A percentile compares a stretch with the other conserved stretches of the same genome.
These are phyloP conservation scores for Psilocybe azurescens DNA, from an alignment of 768 basidiomycete species.

Conservation along the genomic window DNA sequence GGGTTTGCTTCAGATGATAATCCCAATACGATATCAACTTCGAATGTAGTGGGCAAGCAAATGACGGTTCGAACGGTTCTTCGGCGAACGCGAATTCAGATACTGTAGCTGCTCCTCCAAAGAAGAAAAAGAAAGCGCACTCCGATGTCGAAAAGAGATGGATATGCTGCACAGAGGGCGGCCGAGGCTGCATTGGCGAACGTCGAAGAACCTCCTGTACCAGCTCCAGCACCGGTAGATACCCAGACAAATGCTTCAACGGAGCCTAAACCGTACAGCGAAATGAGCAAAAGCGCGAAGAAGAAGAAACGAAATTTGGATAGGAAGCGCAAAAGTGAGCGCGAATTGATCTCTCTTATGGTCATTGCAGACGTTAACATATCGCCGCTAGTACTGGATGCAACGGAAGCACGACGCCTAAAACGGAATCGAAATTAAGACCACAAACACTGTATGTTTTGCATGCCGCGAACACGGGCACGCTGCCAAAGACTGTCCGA, in stretches of 20 bases:
- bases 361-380: not conserved
- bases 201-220: conserved; percentile 19
- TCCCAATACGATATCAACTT: conserved; percentile 5
- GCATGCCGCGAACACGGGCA: conserved; percentile 88
- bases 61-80: conserved; percentile 1
- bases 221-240: conserved; percentile 3
- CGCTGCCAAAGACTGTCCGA: conserved; percentile 82
- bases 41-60: conserved; percentile 7
- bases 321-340: conserved; percentile 33
- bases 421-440: conserved; percentile 64
- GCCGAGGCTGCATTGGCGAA: conserved; percentile 26
- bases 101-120: conserved; percentile 36
- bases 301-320: conserved; percentile 35
- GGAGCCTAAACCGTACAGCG: conserved; percentile 14
- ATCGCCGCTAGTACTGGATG: conserved; percentile 12
- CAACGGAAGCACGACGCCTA: conserved; percentile 65
- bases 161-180: conserved; percentile 34
- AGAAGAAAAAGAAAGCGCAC: conserved; percentile 67
- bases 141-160: conserved; percentile 49
- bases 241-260: conserved; percentile 25
- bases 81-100: conserved; percentile 16
- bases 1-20: conserved; percentile 43
- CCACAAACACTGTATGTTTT: conserved; percentile 75
- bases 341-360: conserved; percentile 4
- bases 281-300: conserved; percentile 31